A percentile compares a stretch with the other conserved stretches of the same genome.
Evolutionary conservation across 306 rosid genomes (phyloP).

Genomic region (Sechiopsis laciniata): DNA sequence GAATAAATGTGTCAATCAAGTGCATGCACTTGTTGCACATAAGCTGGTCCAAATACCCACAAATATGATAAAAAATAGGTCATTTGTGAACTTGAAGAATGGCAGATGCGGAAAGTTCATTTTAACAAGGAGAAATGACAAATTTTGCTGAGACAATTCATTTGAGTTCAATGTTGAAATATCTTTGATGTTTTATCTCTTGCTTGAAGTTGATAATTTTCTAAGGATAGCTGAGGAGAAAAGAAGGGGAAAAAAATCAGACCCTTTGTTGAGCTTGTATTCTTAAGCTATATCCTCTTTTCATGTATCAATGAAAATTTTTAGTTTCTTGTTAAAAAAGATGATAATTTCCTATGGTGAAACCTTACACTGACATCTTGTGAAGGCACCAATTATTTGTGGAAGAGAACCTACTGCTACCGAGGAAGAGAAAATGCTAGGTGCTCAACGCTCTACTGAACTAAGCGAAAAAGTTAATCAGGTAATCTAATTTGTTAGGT

Average conservation of each 20-base stretch:
- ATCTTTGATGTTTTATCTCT: background rate
- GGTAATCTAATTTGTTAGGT: slow-evolving; percentile 34
- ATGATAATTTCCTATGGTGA: background rate
- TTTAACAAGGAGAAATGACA: background rate
- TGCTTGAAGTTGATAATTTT: background rate
- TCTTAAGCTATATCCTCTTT: too few relatives aligned
- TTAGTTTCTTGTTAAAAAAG: background rate
- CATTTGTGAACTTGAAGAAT: slow-evolving; percentile 5
- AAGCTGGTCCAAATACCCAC: too few relatives aligned
- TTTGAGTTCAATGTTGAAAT: background rate
- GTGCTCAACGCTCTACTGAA: slow-evolving; percentile 73
- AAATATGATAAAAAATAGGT: background rate
- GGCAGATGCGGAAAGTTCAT: background rate
- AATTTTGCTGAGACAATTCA: background rate
- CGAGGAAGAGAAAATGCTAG: slow-evolving; percentile 73
- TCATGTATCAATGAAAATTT: too few relatives aligned
- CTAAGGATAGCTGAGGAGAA: background rate
- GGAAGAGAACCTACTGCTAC: slow-evolving; percentile 92
- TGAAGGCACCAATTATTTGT: slow-evolving; percentile 79
- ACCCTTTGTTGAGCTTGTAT: too few relatives aligned
- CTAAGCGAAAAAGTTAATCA: slow-evolving; percentile 76
- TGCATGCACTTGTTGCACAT: background rate
- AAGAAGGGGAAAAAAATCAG: too few relatives aligned
- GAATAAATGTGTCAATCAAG: background rate
- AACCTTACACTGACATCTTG: slow-evolving; percentile 23